Conservation (phyloP, 2,329 filamentous ascomycete species). For the Coniochaeta sp. region DNA sequence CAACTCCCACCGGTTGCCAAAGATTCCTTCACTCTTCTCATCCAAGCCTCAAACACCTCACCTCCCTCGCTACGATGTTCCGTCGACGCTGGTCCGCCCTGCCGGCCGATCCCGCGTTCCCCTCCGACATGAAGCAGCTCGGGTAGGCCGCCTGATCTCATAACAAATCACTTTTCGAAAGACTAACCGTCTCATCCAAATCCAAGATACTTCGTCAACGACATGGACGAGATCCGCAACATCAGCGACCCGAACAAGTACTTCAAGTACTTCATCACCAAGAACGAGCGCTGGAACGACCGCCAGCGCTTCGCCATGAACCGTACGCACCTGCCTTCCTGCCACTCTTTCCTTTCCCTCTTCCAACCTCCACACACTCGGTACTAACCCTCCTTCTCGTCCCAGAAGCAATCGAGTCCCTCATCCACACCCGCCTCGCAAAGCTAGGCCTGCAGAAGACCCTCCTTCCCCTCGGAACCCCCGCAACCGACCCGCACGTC, state of each 20-base stretch:
- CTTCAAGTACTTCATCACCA: slow-evolving; percentile 68
- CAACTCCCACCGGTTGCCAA: too few relatives aligned
- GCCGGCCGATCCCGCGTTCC: slow-evolving; percentile 62
- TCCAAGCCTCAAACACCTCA: neutral
- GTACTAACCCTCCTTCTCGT: neutral
- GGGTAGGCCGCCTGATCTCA: slow-evolving; percentile 47
- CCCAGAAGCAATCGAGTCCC: slow-evolving; percentile 49
- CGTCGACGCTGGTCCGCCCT: slow-evolving; percentile 61
- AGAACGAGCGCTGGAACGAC: slow-evolving; percentile 70
- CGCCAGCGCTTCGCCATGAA: slow-evolving; percentile 70
- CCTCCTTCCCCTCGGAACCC: slow-evolving; percentile 50
- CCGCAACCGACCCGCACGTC: slow-evolving; percentile 46
- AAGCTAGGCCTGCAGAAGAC: slow-evolving; percentile 51
- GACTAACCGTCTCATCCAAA: neutral
- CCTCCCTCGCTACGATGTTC: slow-evolving; percentile 53
- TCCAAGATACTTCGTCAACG: slow-evolving; percentile 71
- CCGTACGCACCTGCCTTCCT: slow-evolving; percentile 35
- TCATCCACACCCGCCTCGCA: slow-evolving; percentile 56
- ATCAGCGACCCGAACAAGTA: slow-evolving; percentile 59
- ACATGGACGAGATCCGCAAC: slow-evolving; percentile 65
- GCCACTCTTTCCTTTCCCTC: neutral
- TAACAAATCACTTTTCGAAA: neutral
- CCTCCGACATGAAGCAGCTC: slow-evolving; percentile 58
- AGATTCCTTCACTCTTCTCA: too few relatives aligned
- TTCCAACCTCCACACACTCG: neutral